Evolutionary conservation across 345 rosid genomes (phyloP).

Genomic region (Ricinus communis): DNA sequence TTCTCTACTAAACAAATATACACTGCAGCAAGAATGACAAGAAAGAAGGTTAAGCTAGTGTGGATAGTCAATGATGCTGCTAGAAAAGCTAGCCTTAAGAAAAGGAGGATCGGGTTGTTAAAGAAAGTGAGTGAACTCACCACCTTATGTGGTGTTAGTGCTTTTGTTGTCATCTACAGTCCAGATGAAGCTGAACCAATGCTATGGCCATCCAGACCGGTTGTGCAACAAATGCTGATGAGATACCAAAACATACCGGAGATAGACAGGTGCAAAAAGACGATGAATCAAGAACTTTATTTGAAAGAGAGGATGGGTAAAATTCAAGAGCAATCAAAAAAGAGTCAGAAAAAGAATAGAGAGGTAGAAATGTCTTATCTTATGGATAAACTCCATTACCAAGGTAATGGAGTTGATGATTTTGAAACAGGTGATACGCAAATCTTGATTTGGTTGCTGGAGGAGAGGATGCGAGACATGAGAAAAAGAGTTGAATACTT

Average conservation of each 20-base stretch:
- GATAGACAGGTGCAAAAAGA: constrained; percentile 30
- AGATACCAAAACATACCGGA: constrained; percentile 30
- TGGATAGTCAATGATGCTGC: constrained; percentile 40
- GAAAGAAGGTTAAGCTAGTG: constrained; percentile 46
- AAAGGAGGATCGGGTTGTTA: constrained; percentile 41
- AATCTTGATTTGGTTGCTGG: constrained; percentile 21
- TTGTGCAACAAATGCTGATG: constrained; percentile 13
- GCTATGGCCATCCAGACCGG: constrained; percentile 35
- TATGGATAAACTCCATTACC: constrained; percentile 23
- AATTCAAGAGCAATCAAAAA: constrained; percentile 20
- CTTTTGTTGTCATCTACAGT: constrained; percentile 36
- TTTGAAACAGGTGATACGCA: constrained; percentile 9
- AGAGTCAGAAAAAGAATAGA: constrained; percentile 19
- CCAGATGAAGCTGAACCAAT: constrained; percentile 39
- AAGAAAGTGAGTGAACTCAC: constrained; percentile 50
- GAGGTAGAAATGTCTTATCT: constrained; percentile 19
- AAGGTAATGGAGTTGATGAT: constrained; percentile 7
- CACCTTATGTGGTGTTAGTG: constrained; percentile 39
- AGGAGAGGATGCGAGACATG: constrained; percentile 28
- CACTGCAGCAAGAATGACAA: constrained; percentile 30
- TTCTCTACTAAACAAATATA: background rate
- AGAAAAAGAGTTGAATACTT: constrained; percentile 16
- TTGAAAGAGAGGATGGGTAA: constrained; percentile 26
- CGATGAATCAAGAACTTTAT: constrained; percentile 37
- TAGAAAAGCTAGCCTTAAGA: constrained; percentile 47